Percentiles rank a stretch among this genome's conserved stretches.
phyloP scores from a whole-genome alignment of 2,329 filamentous ascomycete species.

The Fusarium albidum region DNA sequence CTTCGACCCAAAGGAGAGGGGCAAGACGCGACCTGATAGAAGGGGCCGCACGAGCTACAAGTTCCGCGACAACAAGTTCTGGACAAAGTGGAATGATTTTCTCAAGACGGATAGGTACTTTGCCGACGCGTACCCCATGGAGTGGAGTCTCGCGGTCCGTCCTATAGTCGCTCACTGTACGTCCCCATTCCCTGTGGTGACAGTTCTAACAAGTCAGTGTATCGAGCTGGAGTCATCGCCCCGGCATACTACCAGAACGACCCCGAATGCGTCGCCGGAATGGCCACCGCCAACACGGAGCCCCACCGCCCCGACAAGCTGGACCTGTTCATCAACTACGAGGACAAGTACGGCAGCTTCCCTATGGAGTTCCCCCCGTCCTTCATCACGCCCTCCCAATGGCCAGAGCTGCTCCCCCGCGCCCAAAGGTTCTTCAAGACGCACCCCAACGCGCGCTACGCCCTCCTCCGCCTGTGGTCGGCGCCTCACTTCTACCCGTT shows the following conservation, averaged over 20 bases:
- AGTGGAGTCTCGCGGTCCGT: slow-evolving; percentile 40
- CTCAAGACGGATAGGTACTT: slow-evolving; percentile 16
- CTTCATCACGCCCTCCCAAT: slow-evolving; percentile 28
- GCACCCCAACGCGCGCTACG: slow-evolving; percentile 33
- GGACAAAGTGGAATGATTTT: slow-evolving; percentile 35
- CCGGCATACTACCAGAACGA: slow-evolving; percentile 35
- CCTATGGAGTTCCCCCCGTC: slow-evolving; percentile 9
- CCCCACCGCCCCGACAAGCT: slow-evolving; percentile 38
- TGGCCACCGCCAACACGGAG: slow-evolving; percentile 34
- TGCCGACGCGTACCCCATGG: slow-evolving; percentile 36
- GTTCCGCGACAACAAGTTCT: slow-evolving; percentile 34
- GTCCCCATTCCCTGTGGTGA: neutral
- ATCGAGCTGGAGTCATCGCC: slow-evolving; percentile 35
- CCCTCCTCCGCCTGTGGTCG: slow-evolving; percentile 40
- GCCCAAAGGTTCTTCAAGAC: slow-evolving; percentile 24
- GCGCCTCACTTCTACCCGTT: slow-evolving; percentile 42
- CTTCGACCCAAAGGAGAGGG: slow-evolving; percentile 34
- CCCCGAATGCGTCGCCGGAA: slow-evolving; percentile 26
- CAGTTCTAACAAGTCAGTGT: slow-evolving; percentile 34
- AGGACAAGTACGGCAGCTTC: slow-evolving; percentile 33
- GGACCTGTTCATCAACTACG: slow-evolving; percentile 42
- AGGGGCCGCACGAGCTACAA: slow-evolving; percentile 36
- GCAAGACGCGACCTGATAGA: slow-evolving; percentile 32
- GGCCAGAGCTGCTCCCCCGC: slow-evolving; percentile 31
- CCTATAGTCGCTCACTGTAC: slow-evolving; percentile 36